Evolutionary conservation across 148 eudicot species (phyloP), one percentile per base, ranked within the genome.

Genomic region (Camellia sinensis): DNA sequence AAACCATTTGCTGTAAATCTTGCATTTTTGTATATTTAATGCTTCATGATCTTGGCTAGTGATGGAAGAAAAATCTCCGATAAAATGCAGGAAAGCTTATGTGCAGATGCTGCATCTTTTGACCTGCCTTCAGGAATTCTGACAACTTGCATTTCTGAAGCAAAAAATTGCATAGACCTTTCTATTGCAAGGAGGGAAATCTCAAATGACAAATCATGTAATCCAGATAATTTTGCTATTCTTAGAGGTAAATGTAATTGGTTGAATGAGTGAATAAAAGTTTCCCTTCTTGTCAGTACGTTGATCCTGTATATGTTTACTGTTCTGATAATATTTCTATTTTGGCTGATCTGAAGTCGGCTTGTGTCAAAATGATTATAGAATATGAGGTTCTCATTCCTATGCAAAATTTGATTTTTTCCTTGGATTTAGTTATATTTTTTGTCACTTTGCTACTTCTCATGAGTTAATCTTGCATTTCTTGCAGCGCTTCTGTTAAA

Each of bases 71-170:
- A 22, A 46, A 44, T 80, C 56, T 72, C 60, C 61, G 67, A 37
- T 74, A 22, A 65, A 66, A 75, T 83, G 79, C 90, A 96, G 99
- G 99, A 96, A 85, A 78, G 98, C 84, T 79, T 96, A 80, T 96
- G 97, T 78, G 92, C 99, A 44, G 99, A 96, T 80, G 99, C 99
- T 83, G 95, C 98, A 73, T 96, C 99, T 40, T 96, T 96, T 86
- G 99, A 96, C 85, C 85, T 96, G 80, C 84, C 97, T 82, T 90
- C 94, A 77, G 64, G 91, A 40, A 81, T 89, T 71, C 84, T 96
- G 87, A 85, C 94, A 75, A 90, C 98, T 82, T 96, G 99, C 86
- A 94, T 92, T 78, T 83, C 97, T 71, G 99, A 96, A 88, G 98
- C 98, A 72, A 89, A 94, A 82, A 88, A 68, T 67, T 96, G 99